Percentiles rank a stretch among this genome's conserved stretches.
Evolutionary conservation across 148 eudicot species (phyloP).

Genomic region (Polygonum maritimum): DNA sequence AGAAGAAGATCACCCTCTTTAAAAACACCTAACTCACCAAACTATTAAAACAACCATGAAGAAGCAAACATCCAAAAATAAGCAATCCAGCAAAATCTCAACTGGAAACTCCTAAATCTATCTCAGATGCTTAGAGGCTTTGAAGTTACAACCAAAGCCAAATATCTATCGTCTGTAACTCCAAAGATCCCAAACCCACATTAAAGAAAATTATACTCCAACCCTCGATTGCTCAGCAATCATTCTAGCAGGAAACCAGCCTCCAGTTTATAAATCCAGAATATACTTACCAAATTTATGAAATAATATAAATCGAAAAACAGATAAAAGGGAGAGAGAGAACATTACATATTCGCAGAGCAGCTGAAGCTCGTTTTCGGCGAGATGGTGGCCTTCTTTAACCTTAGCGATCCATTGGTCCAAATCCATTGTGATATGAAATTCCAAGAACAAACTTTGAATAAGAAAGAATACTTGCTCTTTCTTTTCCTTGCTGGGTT

Average conservation of each 20-base stretch:
- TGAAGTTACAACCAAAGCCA: not conserved
- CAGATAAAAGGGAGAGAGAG: not conserved
- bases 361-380: conserved; percentile 96
- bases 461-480: not conserved
- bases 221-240: not conserved
- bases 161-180: not conserved
- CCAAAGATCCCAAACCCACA: not conserved
- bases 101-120: not conserved
- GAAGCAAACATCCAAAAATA: not conserved
- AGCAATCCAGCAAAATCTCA: not conserved
- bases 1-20: not conserved
- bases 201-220: not conserved
- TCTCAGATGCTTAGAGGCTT: not conserved
- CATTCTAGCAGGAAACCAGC: not conserved
- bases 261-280: conserved; percentile 5
- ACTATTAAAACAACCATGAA: not conserved
- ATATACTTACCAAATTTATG: not conserved
- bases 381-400: conserved; percentile 92
- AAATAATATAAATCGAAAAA: conserved; percentile 7
- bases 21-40: not conserved
- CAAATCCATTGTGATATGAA: conserved; percentile 57
- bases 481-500: not conserved
- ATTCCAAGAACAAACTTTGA: not conserved
- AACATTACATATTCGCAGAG: conserved; percentile 77
- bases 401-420: conserved; percentile 91